Percentiles rank a stretch among this genome's conserved stretches.
Evolutionary conservation across 2,329 filamentous ascomycete genomes (phyloP).

Genomic region (Bertia moriformis): DNA sequence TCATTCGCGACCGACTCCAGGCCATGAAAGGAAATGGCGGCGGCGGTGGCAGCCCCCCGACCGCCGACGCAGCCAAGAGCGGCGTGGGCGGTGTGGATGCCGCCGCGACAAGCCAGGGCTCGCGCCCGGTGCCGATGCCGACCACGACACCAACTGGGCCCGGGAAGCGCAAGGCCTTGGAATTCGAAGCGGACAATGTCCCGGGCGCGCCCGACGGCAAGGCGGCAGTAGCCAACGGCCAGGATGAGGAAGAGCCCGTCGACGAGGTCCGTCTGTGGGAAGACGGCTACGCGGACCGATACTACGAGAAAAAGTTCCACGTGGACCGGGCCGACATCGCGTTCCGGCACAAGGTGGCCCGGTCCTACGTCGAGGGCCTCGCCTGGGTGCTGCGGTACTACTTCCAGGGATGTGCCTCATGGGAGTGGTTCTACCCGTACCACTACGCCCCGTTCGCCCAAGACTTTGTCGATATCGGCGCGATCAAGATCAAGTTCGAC

Average conservation of each 20-base stretch:
- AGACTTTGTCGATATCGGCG: slow-evolving; percentile 73
- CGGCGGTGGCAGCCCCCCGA: not conserved
- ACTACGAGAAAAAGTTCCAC: slow-evolving; percentile 93
- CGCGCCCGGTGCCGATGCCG: slow-evolving; percentile 9
- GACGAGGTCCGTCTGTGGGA: slow-evolving; percentile 91
- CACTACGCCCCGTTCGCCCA: slow-evolving; percentile 96
- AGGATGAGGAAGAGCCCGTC: slow-evolving; percentile 43
- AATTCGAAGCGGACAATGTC: slow-evolving; percentile 38
- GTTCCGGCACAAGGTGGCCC: slow-evolving; percentile 78
- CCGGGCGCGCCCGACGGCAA: slow-evolving; percentile 24
- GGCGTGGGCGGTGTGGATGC: too few species aligned
- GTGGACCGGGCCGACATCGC: slow-evolving; percentile 67
- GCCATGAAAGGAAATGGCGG: slow-evolving; percentile 19
- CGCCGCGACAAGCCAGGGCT: slow-evolving; percentile 2
- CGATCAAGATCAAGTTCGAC: slow-evolving; percentile 68
- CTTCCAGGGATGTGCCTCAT: slow-evolving; percentile 93
- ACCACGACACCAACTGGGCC: slow-evolving; percentile 32
- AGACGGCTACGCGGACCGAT: slow-evolving; percentile 82
- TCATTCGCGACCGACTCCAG: slow-evolving; percentile 68
- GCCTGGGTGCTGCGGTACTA: slow-evolving; percentile 95
- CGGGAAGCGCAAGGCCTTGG: slow-evolving; percentile 66
- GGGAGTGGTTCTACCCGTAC: slow-evolving; percentile 99
- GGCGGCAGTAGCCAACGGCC: not conserved
- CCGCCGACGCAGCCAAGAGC: too few species aligned
- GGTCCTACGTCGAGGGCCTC: slow-evolving; percentile 84